Percentiles rank a stretch among this genome's conserved stretches.
These are phyloP conservation scores for Nicotiana obtusifolia DNA, from an alignment of 257 asterid genomes.

Conservation along the genomic window DNA sequence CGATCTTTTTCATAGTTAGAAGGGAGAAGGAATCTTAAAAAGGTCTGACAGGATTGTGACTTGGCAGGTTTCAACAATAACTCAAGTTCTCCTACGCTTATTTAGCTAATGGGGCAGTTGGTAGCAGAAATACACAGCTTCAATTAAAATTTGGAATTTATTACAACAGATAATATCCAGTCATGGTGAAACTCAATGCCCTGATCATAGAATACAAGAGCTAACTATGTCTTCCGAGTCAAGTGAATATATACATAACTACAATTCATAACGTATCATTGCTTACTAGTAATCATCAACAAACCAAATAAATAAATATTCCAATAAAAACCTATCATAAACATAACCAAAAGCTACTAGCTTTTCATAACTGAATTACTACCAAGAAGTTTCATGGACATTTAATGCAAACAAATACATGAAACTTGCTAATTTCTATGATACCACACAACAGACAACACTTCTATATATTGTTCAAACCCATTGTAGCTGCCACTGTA, in stretches of 20 bases:
- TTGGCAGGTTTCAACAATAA: not conserved
- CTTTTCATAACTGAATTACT: not conserved
- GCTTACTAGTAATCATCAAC: not conserved
- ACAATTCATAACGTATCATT: not conserved
- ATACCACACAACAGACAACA: not conserved
- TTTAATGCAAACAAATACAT: not conserved
- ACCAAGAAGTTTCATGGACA: not conserved
- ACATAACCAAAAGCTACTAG: not conserved
- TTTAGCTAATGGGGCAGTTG: not conserved
- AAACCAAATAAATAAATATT: not conserved
- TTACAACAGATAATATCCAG: not conserved
- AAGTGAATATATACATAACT: not conserved
- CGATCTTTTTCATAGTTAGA: not conserved
- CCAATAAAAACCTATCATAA: not conserved
- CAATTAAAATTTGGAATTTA: not conserved
- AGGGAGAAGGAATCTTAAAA: not conserved
- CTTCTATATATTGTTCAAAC: not conserved
- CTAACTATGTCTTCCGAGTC: not conserved
- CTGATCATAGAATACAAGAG: not conserved
- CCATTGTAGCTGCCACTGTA: not conserved
- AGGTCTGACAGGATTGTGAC: not conserved
- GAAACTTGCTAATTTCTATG: not conserved
- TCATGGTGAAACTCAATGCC: not conserved
- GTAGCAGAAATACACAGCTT: not conserved
- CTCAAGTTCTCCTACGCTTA: not conserved